phyloP scores from a whole-genome alignment of 2,329 filamentous ascomycete species.

The Microdochium trichocladiopsis region DNA sequence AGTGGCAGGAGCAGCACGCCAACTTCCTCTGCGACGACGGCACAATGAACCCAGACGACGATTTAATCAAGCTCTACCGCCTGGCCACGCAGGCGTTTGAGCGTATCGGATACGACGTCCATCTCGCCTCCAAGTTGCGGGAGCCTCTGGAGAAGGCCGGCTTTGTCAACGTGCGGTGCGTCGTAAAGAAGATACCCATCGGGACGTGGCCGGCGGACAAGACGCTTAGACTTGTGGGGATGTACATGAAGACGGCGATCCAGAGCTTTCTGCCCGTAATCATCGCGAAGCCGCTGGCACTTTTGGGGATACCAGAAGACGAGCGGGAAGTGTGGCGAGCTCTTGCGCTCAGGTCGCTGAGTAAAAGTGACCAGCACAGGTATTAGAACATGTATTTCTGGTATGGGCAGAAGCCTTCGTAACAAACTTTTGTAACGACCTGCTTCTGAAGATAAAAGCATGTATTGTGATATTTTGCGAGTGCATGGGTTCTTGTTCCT shows the following conservation, averaged over 20 bases:
- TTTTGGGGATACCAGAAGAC: constrained; percentile 7
- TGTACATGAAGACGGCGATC: constrained; percentile 8
- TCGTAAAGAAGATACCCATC: constrained; percentile 10
- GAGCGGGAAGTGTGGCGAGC: constrained; percentile 10
- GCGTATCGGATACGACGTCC: background rate
- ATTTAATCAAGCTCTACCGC: too few relatives aligned
- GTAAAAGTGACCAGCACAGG: constrained; percentile 6
- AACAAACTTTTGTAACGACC: too few relatives aligned
- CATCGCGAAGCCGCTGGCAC: constrained; percentile 4
- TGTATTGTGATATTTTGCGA: too few relatives aligned
- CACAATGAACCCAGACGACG: background rate
- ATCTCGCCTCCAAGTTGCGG: constrained; percentile 7
- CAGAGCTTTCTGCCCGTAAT: constrained; percentile 8
- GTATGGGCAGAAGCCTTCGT: constrained; percentile 9
- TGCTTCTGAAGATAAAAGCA: too few relatives aligned
- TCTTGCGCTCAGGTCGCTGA: constrained; percentile 4
- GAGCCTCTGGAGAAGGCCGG: constrained; percentile 6
- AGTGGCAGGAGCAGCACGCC: constrained; percentile 38
- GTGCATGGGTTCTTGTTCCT: too few relatives aligned
- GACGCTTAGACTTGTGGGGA: constrained; percentile 4
- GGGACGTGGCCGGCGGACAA: constrained; percentile 6
- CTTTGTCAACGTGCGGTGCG: constrained; percentile 9
- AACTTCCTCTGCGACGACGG: constrained; percentile 32
- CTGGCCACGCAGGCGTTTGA: too few relatives aligned
- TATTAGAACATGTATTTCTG: constrained; percentile 13